Evolutionary conservation across 306 rosid genomes (phyloP).

Genomic region (Begonia loranthoides): DNA sequence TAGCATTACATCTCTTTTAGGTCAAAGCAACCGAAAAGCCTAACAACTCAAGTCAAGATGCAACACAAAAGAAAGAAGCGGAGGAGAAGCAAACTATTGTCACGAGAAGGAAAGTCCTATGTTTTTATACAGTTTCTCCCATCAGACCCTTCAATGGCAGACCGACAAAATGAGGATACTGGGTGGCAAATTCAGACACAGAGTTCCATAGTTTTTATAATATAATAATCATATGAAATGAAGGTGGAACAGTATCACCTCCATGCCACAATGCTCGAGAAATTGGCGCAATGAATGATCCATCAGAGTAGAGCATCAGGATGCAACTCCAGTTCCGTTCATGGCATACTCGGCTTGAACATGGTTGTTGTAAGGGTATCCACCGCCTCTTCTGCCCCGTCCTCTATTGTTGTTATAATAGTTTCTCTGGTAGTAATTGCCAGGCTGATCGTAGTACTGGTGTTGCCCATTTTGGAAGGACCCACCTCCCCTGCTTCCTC

Average conservation of each 20-base stretch:
- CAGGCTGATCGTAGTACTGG: conserved; percentile 77
- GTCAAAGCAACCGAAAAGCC: too few relatives aligned
- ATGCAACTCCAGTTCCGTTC: conserved; percentile 57
- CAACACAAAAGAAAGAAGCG: too few relatives aligned
- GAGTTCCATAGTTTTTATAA: neutral
- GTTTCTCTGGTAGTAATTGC: conserved; percentile 62
- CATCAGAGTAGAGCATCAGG: conserved; percentile 15
- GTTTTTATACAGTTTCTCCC: neutral
- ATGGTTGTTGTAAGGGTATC: conserved; percentile 34
- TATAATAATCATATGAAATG: neutral
- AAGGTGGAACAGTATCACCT: neutral
- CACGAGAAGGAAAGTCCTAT: too few relatives aligned
- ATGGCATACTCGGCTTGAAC: conserved; percentile 38
- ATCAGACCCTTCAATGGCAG: neutral
- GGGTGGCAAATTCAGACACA: neutral
- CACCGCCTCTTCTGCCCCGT: conserved; percentile 70
- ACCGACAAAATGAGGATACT: neutral
- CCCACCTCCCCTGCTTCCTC: conserved; percentile 47
- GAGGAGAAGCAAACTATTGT: too few relatives aligned
- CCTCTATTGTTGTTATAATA: conserved; percentile 45
- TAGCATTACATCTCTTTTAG: too few relatives aligned
- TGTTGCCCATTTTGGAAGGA: conserved; percentile 64
- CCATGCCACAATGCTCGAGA: neutral
- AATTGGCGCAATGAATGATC: neutral
- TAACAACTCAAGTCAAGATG: too few relatives aligned